phyloP scores from a whole-genome alignment of 2,329 filamentous ascomycete genomes.

The Nothopassalora personata region DNA sequence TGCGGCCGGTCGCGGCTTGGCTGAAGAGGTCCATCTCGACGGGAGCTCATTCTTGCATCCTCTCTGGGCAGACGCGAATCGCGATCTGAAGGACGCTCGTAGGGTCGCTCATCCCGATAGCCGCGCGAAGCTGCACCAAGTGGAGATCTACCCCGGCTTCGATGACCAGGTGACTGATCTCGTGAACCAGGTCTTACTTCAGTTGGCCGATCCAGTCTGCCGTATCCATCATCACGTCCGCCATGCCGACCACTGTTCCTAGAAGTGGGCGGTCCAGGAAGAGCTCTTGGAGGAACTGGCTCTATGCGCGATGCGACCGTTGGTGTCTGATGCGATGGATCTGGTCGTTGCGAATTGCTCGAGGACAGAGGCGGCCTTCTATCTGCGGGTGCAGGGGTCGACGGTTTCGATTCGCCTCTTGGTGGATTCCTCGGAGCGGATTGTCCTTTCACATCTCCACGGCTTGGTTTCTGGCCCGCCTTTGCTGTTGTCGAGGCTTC shows the following conservation, averaged over 20 bases:
- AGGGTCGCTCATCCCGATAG: constrained; percentile 19
- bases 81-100: constrained; percentile 11
- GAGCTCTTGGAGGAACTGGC: constrained; percentile 3
- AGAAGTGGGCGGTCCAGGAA: constrained; percentile 5
- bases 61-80: constrained; percentile 16
- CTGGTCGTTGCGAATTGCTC: constrained; percentile 29
- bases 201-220: constrained; percentile 40
- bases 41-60: constrained; percentile 11
- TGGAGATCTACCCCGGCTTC: constrained; percentile 35
- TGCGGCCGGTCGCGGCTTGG: constrained; percentile 12
- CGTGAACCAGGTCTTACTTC: constrained; percentile 35
- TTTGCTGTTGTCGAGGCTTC: constrained; percentile 3
- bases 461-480: constrained; percentile 1
- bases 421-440: constrained; percentile 8
- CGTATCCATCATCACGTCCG: constrained; percentile 37
- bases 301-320: constrained; percentile 2
- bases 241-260: constrained; percentile 24
- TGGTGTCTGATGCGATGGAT: constrained; percentile 26
- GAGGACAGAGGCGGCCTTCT: constrained; percentile 15
- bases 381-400: constrained; percentile 19
- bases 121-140: constrained; percentile 8
- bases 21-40: constrained; percentile 12
- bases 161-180: constrained; percentile 37
- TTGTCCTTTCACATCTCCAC: background rate
- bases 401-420: constrained; percentile 17